A percentile compares a stretch with the other conserved stretches of the same genome.
phyloP scores from a whole-genome alignment of 1,284 basidiomycete genomes.

The Rhodotorula glutinis region DNA sequence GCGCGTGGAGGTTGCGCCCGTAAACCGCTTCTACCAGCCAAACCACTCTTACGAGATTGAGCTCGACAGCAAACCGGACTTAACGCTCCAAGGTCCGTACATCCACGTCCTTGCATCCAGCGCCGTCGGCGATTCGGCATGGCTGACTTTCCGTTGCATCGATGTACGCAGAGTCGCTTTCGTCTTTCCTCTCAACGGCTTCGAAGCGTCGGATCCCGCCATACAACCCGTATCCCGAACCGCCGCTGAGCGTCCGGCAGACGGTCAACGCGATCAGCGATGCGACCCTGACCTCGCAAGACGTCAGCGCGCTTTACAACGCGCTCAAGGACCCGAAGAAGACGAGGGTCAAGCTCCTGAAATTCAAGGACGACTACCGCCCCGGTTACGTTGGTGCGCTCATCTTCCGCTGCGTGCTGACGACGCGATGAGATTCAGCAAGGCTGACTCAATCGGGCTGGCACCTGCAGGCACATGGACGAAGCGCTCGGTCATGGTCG shows the following conservation, averaged over 20 bases:
- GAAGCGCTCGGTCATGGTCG: slow-evolving; percentile 64
- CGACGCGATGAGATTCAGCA: too few relatives aligned
- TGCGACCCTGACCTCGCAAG: slow-evolving; percentile 64
- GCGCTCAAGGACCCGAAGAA: slow-evolving; percentile 59
- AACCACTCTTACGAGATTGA: slow-evolving; percentile 40
- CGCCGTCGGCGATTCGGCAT: not conserved
- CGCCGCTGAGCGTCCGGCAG: slow-evolving; percentile 54
- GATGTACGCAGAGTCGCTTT: slow-evolving; percentile 16
- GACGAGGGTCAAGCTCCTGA: slow-evolving; percentile 68
- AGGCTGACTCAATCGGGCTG: too few relatives aligned
- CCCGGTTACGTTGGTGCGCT: slow-evolving; percentile 71
- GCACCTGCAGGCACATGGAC: slow-evolving; percentile 63
- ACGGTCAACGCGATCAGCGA: slow-evolving; percentile 62
- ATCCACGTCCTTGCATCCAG: too few relatives aligned
- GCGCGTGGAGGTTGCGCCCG: slow-evolving; percentile 63
- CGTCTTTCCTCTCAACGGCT: slow-evolving; percentile 11
- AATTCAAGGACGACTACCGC: slow-evolving; percentile 69
- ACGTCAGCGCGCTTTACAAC: slow-evolving; percentile 59
- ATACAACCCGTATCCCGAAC: slow-evolving; percentile 26
- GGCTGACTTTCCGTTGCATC: not conserved
- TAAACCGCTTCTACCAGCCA: slow-evolving; percentile 51
- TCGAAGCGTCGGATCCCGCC: slow-evolving; percentile 15
- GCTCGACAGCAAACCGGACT: slow-evolving; percentile 41
- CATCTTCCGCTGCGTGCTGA: too few relatives aligned
- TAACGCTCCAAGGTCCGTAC: slow-evolving; percentile 26